phyloP scores from a whole-genome alignment of 495 filamentous ascomycete species.

The Aspergillus funiculosus region DNA sequence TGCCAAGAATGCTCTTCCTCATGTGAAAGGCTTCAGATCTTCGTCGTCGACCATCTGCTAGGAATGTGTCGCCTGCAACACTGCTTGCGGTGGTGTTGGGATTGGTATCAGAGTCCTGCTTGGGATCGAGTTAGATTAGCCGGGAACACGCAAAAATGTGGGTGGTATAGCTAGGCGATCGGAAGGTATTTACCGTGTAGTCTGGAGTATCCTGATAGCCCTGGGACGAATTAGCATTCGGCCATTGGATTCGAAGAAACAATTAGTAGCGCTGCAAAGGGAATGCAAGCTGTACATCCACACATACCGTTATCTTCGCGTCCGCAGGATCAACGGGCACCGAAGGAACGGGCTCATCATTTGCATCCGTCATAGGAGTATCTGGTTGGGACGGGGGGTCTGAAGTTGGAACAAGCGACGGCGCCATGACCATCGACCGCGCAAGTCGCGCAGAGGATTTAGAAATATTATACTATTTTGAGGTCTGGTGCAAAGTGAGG shows the following conservation, averaged over 20 bases:
- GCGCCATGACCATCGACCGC: slow-evolving; percentile 51
- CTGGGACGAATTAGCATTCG: slow-evolving; percentile 30
- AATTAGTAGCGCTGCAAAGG: not conserved
- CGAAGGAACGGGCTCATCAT: slow-evolving; percentile 42
- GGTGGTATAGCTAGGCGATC: not conserved
- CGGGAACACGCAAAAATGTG: not conserved
- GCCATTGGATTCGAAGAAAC: not conserved
- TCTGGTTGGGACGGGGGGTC: slow-evolving; percentile 47
- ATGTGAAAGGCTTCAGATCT: slow-evolving; percentile 79
- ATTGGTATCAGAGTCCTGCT: slow-evolving; percentile 81
- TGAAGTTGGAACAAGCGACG: slow-evolving; percentile 45
- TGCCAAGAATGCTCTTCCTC: slow-evolving; percentile 84
- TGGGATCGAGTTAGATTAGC: slow-evolving; percentile 12
- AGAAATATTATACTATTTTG: not conserved
- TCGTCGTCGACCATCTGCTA: slow-evolving; percentile 72
- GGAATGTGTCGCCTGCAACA: slow-evolving; percentile 62
- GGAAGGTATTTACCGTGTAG: slow-evolving; percentile 52
- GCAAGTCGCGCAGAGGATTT: slow-evolving; percentile 27
- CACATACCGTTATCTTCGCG: slow-evolving; percentile 43
- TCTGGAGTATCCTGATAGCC: slow-evolving; percentile 76
- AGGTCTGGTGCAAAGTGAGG: not conserved
- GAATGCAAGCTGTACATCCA: not conserved
- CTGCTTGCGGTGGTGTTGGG: slow-evolving; percentile 89
- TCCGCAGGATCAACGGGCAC: slow-evolving; percentile 41
- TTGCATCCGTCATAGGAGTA: slow-evolving; percentile 56